Evolutionary conservation across 1,284 basidiomycete genomes (phyloP), one percentile per base, ranked within the genome.

Genomic region (Flammula alnicola): DNA sequence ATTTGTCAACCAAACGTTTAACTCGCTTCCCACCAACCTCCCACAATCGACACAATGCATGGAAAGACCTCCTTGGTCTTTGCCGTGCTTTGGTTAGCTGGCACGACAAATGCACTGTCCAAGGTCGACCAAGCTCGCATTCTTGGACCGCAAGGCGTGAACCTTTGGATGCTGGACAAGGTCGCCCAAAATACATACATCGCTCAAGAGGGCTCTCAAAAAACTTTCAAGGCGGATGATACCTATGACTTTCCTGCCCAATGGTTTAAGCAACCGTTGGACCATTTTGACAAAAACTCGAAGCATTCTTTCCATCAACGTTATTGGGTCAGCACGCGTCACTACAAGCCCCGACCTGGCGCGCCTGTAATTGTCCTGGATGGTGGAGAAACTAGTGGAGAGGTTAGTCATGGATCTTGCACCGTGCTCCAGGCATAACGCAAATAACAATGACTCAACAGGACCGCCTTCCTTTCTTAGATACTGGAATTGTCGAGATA

Each of bases 261-360:
- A 44, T 93, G 85, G 75, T 92, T 95, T 69, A 72, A 78, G 48
- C 95, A 97, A 65, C 91, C 90, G 0, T 70, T 95, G 43, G 92
- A 95, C 65, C 95, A 98, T 63, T 85, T 86, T 51, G 63, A 66
- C 55, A 73, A 76, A 31, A 65, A 68, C 16, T 70, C 72, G 16
- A 70, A 72, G 17, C 74, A 77, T 46, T 84, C 79, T 2, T 92
- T 86, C 66, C 67, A 72, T 41, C 89, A 92, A 62, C 78, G 90
- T 20, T 98, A 94, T 71, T 98, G 95, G 93, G 77, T 95, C 39
- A 94, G 88, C 63, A 81, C 81, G n/a, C 80, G 88, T 26, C 84
- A 92, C 67, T 98, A 96, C 69, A 77, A 80, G 51, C 77, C 85
- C 0, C 79, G 84, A 9, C 71, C 78, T 1, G 83, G 84, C 38